These are phyloP conservation scores for Globisporangium canariense DNA, from an alignment of 352 stramenopile species.

Conservation along the genomic window DNA sequence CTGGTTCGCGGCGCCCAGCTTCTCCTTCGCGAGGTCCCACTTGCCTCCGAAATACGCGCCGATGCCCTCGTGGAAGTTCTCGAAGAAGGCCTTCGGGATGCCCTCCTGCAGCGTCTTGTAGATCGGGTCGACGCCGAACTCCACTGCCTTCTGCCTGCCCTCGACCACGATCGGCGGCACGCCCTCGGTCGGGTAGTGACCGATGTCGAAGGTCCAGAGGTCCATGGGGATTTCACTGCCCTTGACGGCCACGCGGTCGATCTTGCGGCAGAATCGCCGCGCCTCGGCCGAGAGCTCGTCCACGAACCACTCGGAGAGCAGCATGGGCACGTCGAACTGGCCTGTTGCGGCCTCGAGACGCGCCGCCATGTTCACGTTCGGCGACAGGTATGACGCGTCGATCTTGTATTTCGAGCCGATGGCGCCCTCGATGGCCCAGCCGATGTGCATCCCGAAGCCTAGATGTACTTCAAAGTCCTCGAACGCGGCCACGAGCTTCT, in stretches of 20 bases:
- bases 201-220: conserved; percentile 93
- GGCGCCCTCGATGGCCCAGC: conserved; percentile 98
- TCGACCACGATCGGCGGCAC: conserved; percentile 52
- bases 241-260: conserved; percentile 97
- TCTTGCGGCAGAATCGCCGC: conserved; percentile 86
- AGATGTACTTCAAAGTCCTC: conserved; percentile 92
- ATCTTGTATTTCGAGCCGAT: conserved; percentile 98
- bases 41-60: conserved; percentile 91
- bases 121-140: conserved; percentile 75
- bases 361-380: conserved; percentile 97
- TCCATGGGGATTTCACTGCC: conserved; percentile 94
- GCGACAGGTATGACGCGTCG: conserved; percentile 97
- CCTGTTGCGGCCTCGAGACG: conserved; percentile 94
- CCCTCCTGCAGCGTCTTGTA: conserved; percentile 72
- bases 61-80: conserved; percentile 91
- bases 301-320: conserved; percentile 94
- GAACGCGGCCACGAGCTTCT: conserved; percentile 78
- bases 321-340: conserved; percentile 94
- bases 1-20: conserved; percentile 88
- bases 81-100: conserved; percentile 86
- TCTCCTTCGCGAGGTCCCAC: conserved; percentile 82
- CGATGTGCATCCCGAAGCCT: conserved; percentile 96
- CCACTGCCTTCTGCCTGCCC: conserved; percentile 75
- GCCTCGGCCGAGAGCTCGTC: conserved; percentile 89
- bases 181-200: conserved; percentile 63